Conservation (phyloP, 1,284 basidiomycete species). For the Cutaneotrichosporon mucoides region DNA sequence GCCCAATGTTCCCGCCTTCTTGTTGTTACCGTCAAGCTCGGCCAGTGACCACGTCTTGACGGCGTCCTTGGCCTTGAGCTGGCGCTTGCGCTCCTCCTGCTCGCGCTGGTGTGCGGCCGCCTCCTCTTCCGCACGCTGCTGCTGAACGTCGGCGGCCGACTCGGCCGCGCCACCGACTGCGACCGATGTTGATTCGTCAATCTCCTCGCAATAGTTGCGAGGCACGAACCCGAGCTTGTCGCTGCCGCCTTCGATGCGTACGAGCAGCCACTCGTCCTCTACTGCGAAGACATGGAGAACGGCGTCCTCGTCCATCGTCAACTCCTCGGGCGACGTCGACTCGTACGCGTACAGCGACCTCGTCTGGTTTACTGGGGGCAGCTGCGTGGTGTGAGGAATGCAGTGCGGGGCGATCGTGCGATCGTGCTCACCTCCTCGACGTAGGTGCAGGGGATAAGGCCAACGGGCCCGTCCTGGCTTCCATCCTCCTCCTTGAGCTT, state of each 20-base stretch:
- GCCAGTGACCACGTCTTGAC: slow-evolving; percentile 88
- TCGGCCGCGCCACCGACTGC: slow-evolving; percentile 41
- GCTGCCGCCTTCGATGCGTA: slow-evolving; percentile 57
- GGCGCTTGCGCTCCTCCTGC: slow-evolving; percentile 48
- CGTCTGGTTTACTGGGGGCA: slow-evolving; percentile 56
- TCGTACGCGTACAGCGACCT: slow-evolving; percentile 87
- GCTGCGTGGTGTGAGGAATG: slow-evolving; percentile 18
- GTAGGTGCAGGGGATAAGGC: slow-evolving; percentile 84
- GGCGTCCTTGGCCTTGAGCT: slow-evolving; percentile 53
- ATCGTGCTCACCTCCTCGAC: slow-evolving; percentile 69
- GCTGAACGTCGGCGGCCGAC: slow-evolving; percentile 39
- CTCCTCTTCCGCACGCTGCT: slow-evolving; percentile 39
- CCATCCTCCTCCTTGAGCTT: slow-evolving; percentile 67
- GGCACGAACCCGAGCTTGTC: slow-evolving; percentile 77
- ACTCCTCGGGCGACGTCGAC: slow-evolving; percentile 73
- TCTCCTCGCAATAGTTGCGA: slow-evolving; percentile 73
- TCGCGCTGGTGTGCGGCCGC: slow-evolving; percentile 37
- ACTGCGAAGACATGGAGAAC: slow-evolving; percentile 68
- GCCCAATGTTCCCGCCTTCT: slow-evolving; percentile 93
- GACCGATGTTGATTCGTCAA: slow-evolving; percentile 49
- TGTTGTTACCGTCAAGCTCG: slow-evolving; percentile 90
- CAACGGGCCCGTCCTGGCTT: slow-evolving; percentile 61
- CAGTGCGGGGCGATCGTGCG: not conserved
- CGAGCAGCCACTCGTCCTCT: slow-evolving; percentile 87
- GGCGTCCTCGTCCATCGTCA: slow-evolving; percentile 75